Conservation (phyloP, 305 asterid genomes). For the Withania somnifera region DNA sequence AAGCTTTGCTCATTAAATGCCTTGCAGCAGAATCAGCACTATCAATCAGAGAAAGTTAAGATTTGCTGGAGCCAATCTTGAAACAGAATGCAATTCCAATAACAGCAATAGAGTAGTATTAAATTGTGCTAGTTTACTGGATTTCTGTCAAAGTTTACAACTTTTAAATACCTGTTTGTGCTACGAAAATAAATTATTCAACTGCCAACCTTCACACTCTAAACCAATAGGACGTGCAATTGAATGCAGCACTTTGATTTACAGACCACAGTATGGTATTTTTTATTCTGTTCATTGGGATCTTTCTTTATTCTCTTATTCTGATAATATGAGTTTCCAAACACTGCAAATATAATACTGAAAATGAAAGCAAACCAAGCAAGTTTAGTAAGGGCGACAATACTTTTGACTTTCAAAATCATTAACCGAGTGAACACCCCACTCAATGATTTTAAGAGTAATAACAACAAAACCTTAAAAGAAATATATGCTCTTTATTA, state of each 20-base stretch:
- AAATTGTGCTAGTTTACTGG: too few relatives aligned
- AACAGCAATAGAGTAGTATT: too few relatives aligned
- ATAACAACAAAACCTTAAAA: too few relatives aligned
- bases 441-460: too few relatives aligned
- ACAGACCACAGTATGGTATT: constrained; percentile 10
- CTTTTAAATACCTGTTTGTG: neutral
- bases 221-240: neutral
- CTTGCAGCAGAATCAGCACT: too few relatives aligned
- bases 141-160: neutral
- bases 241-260: constrained; percentile 9
- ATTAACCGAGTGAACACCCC: neutral
- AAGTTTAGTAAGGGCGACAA: neutral
- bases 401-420: neutral
- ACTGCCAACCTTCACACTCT: constrained; percentile 18
- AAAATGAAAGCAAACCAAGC: neutral
- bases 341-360: neutral
- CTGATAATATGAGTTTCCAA: neutral
- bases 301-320: neutral
- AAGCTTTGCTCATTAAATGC: too few relatives aligned
- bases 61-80: too few relatives aligned
- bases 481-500: too few relatives aligned
- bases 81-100: too few relatives aligned
- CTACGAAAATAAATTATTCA: constrained; percentile 4
- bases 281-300: constrained; percentile 8
- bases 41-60: too few relatives aligned